Conservation (phyloP, 345 rosid genomes). For the Garcia nutans region DNA sequence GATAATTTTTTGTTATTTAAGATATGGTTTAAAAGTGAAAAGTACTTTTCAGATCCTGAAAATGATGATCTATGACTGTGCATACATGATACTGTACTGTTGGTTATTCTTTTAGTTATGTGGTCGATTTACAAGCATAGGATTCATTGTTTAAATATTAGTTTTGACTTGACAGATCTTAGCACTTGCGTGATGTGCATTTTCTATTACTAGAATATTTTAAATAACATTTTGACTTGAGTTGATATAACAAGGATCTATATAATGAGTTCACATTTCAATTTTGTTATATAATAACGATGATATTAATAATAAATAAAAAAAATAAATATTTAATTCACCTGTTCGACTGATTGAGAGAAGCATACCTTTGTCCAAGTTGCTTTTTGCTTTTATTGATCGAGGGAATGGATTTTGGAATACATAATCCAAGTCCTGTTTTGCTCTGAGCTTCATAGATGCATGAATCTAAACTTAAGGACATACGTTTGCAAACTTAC, state of each 20-base stretch:
- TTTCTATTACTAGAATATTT: background rate
- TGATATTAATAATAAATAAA: background rate
- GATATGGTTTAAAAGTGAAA: background rate
- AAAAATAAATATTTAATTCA: background rate
- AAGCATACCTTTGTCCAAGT: background rate
- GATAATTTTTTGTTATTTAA: background rate
- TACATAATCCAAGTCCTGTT: background rate
- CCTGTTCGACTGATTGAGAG: background rate
- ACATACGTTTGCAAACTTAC: background rate
- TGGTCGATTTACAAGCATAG: background rate
- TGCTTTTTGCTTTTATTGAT: background rate
- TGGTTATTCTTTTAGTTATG: background rate
- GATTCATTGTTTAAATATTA: background rate
- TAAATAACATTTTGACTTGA: background rate
- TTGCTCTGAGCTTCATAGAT: background rate
- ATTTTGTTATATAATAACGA: background rate
- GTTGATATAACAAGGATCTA: background rate
- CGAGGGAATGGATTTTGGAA: background rate
- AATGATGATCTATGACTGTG: background rate
- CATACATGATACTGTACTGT: background rate
- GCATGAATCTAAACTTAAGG: background rate
- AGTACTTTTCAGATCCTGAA: background rate
- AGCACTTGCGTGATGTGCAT: background rate
- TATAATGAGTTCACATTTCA: background rate
- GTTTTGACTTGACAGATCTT: background rate